phyloP scores from a whole-genome alignment of 2,329 filamentous ascomycete genomes.

The Hymenoscyphus repandus region DNA sequence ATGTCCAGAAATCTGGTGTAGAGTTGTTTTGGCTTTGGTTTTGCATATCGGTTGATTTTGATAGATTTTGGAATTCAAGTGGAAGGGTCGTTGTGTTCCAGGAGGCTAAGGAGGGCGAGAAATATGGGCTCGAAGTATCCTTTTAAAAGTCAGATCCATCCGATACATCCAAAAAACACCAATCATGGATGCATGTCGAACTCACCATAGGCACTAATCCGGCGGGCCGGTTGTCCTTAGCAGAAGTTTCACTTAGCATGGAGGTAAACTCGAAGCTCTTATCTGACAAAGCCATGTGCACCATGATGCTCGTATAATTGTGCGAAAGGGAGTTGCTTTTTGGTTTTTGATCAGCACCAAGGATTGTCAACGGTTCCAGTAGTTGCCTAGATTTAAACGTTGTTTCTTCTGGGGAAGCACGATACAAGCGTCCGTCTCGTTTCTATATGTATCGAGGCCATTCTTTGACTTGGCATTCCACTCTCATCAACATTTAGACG shows the following conservation, averaged over 20 bases:
- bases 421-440: too few relatives aligned
- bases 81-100: background rate
- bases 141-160: slow-evolving; percentile 3
- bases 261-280: background rate
- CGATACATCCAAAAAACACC: background rate
- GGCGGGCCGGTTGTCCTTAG: background rate
- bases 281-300: background rate
- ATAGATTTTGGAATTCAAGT: background rate
- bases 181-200: background rate
- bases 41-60: slow-evolving; percentile 2
- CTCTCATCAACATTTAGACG: too few relatives aligned
- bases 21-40: slow-evolving; percentile 1
- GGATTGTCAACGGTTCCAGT: too few relatives aligned
- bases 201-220: background rate
- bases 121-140: background rate
- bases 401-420: too few relatives aligned
- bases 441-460: too few relatives aligned
- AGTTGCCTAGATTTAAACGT: too few relatives aligned
- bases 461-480: too few relatives aligned
- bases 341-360: too few relatives aligned
- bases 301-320: background rate
- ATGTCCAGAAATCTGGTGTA: background rate
- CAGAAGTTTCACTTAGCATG: background rate
- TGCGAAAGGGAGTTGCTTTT: too few relatives aligned
- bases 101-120: background rate